Evolutionary conservation across 768 basidiomycete genomes (phyloP).

Genomic region (Crucibulum laeve): DNA sequence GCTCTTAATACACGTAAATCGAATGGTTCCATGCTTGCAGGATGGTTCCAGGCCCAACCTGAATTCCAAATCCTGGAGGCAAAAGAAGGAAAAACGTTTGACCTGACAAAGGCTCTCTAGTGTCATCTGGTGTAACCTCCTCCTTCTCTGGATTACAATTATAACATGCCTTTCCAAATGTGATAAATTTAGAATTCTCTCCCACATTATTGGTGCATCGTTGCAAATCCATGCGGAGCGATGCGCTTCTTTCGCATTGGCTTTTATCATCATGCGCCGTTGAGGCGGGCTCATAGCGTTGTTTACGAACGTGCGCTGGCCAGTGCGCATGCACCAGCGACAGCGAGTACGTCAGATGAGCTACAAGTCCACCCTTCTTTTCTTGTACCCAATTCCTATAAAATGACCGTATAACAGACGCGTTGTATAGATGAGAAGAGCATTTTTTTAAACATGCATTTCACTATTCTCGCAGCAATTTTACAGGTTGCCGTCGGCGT

Average conservation of each 20-base stretch:
- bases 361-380: not conserved
- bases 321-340: not conserved
- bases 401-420: not conserved
- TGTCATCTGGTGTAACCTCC: too few species aligned
- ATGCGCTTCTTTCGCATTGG: not conserved
- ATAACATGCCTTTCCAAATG: not conserved
- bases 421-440: not conserved
- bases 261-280: not conserved
- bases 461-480: not conserved
- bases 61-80: slow-evolving; percentile 33
- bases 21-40: slow-evolving; percentile 21
- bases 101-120: not conserved
- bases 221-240: not conserved
- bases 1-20: slow-evolving; percentile 17
- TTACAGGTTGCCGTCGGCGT: slow-evolving; percentile 8
- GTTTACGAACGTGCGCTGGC: slow-evolving; percentile 1
- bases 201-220: not conserved
- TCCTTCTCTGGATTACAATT: not conserved
- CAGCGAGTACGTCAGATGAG: not conserved
- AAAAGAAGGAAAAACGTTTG: slow-evolving; percentile 21
- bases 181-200: not conserved
- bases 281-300: not conserved
- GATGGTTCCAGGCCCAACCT: slow-evolving; percentile 32
- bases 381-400: not conserved
- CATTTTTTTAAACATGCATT: not conserved